phyloP scores from a whole-genome alignment of 208 protist genomes.

The Trypanosoma brucei region DNA sequence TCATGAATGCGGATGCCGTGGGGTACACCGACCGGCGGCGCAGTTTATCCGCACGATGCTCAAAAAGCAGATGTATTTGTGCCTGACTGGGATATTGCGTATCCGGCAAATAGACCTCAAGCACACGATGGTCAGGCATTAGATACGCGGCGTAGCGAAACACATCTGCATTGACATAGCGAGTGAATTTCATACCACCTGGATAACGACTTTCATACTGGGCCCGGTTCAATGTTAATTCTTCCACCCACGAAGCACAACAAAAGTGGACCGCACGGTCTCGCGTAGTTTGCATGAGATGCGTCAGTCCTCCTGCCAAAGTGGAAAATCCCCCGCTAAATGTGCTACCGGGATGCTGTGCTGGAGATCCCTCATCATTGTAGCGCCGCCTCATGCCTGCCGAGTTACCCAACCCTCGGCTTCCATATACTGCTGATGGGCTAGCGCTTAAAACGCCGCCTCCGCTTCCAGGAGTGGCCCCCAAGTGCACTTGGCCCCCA shows the following conservation, averaged over 20 bases:
- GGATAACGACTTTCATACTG: constrained; percentile 87
- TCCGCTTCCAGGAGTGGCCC: not conserved
- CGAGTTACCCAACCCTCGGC: not conserved
- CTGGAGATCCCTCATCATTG: not conserved
- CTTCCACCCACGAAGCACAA: constrained; percentile 65
- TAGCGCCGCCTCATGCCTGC: not conserved
- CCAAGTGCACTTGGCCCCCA: not conserved
- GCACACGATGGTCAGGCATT: constrained; percentile 68
- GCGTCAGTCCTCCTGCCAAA: not conserved
- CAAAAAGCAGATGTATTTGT: constrained; percentile 74
- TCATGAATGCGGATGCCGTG: not conserved
- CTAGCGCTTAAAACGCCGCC: too few relatives aligned
- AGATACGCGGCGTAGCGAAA: constrained; percentile 69
- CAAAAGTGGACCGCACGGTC: constrained; percentile 23
- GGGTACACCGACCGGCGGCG: constrained; percentile 49
- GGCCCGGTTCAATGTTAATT: constrained; percentile 55
- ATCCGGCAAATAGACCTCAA: constrained; percentile 60
- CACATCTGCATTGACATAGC: constrained; percentile 74
- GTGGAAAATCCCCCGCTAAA: not conserved
- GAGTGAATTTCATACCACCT: constrained; percentile 50
- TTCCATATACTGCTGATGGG: not conserved
- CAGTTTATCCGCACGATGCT: constrained; percentile 80
- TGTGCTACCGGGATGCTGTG: not conserved
- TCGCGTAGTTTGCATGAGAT: not conserved
- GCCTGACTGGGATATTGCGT: constrained; percentile 27